Evolutionary conservation across 768 basidiomycete species (phyloP).

Genomic region (Termitomyces sp.): DNA sequence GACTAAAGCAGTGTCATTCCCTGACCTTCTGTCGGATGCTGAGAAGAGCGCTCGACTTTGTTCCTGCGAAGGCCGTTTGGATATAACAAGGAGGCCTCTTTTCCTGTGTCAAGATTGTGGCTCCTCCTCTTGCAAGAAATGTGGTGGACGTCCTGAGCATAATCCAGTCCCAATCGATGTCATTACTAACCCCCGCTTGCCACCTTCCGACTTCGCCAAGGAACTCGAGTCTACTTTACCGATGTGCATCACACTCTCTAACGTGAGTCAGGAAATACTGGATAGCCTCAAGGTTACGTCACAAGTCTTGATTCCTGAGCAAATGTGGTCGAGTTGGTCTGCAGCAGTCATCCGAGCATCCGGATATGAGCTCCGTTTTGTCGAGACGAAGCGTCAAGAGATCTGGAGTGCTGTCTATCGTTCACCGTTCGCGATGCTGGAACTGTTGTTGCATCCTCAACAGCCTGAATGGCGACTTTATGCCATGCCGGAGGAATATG

Average conservation of each 20-base stretch:
- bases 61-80: conserved; percentile 84
- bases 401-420: conserved; percentile 82
- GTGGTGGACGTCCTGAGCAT: conserved; percentile 90
- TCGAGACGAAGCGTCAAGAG: conserved; percentile 82
- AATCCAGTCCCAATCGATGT: conserved; percentile 56
- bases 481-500: conserved; percentile 57
- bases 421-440: conserved; percentile 63
- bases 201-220: conserved; percentile 70
- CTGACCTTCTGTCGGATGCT: conserved; percentile 58
- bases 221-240: conserved; percentile 77
- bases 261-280: conserved; percentile 46
- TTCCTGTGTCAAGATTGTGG: conserved; percentile 73
- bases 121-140: conserved; percentile 76
- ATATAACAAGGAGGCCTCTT: conserved; percentile 63
- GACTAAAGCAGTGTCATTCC: conserved; percentile 40
- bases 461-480: conserved; percentile 87
- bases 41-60: conserved; percentile 75
- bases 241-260: conserved; percentile 70
- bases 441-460: conserved; percentile 70
- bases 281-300: conserved; percentile 39
- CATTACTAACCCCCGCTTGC: conserved; percentile 48
- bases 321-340: conserved; percentile 67
- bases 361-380: conserved; percentile 69
- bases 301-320: conserved; percentile 39
- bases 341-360: conserved; percentile 58